Evolutionary conservation across 495 filamentous ascomycete genomes (phyloP).

Genomic region (Acidomyces sp.): DNA sequence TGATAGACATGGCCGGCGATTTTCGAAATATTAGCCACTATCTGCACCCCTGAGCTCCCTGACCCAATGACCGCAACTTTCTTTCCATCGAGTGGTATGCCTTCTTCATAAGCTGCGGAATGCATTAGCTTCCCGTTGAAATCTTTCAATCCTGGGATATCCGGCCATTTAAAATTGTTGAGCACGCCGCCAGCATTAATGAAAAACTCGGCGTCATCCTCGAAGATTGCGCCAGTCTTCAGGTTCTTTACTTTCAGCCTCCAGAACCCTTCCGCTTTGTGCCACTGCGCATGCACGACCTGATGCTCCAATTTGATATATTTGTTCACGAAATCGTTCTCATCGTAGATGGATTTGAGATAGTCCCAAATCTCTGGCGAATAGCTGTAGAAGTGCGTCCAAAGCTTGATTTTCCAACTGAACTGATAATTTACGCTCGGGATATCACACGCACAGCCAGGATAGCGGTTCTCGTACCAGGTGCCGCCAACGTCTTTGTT

Average conservation of each 20-base stretch:
- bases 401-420: slow-evolving; percentile 30
- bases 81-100: slow-evolving; percentile 27
- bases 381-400: slow-evolving; percentile 33
- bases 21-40: slow-evolving; percentile 26
- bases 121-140: slow-evolving; percentile 32
- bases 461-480: slow-evolving; percentile 29
- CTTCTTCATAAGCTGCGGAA: slow-evolving; percentile 29
- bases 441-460: slow-evolving; percentile 31
- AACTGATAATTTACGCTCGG: slow-evolving; percentile 31
- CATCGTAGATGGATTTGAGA: slow-evolving; percentile 31
- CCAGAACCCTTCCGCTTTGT: slow-evolving; percentile 25
- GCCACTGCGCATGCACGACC: slow-evolving; percentile 25
- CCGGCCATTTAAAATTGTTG: slow-evolving; percentile 30
- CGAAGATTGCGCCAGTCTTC: slow-evolving; percentile 21
- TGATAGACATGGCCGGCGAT: slow-evolving; percentile 25
- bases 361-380: slow-evolving; percentile 33
- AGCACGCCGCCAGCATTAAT: slow-evolving; percentile 32
- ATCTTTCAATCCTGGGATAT: slow-evolving; percentile 24
- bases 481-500: slow-evolving; percentile 35
- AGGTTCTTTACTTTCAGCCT: slow-evolving; percentile 24
- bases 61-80: slow-evolving; percentile 29
- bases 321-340: slow-evolving; percentile 31
- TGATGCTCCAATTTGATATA: slow-evolving; percentile 28
- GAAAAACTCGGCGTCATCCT: slow-evolving; percentile 29
- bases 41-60: slow-evolving; percentile 29